Evolutionary conservation across 2,329 filamentous ascomycete species (phyloP), one percentile per base, ranked within the genome.

Genomic region (Trichoderma sp.): DNA sequence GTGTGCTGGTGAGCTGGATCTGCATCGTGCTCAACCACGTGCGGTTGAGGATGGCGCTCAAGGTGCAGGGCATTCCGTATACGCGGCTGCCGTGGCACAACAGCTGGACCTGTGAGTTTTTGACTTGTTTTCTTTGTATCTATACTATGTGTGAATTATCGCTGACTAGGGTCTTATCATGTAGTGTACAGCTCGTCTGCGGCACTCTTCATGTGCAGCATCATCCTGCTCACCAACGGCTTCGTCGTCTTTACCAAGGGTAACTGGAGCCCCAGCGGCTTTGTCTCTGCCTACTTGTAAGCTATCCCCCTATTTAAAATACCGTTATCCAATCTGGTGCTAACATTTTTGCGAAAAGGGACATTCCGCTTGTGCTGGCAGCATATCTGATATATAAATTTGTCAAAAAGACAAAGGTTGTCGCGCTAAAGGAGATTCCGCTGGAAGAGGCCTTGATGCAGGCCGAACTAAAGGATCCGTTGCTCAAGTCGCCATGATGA

Each of bases 201-300:
- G 9, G 87, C 88, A 0, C 82, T 95, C 6, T 77, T 84, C 73
- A 87, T 90, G 83, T 88, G 86, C 76, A 82, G 90, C 32, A 79
- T 92, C 53, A 90, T 93, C 72, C 81, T 94, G 4, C 83, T 94
- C 53, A 94, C 92, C 4, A 88, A 89, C 47, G 92, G 92, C 0
- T 94, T 94, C 74, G 77, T 82, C 2, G 87, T 88, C 4, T 91
- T 91, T 72, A 89, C 88, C 1, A 80, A 80, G 43, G 88, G 88
- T 3, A 86, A 88, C 71, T 91, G 88, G 88, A 82, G 86, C 70
- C 76, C 87, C 0, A 84, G 84, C 23, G 82, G 80, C 1, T 91
- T 91, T 74, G 85, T 91, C 1, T 90, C 89, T 0, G 85, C 88
- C 0, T 91, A 91, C 73, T 76, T 91, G 86, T 90, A 77, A 81